These are phyloP conservation scores for Ceriops zippeliana DNA, from an alignment of 345 rosid genomes.

Conservation along the genomic window DNA sequence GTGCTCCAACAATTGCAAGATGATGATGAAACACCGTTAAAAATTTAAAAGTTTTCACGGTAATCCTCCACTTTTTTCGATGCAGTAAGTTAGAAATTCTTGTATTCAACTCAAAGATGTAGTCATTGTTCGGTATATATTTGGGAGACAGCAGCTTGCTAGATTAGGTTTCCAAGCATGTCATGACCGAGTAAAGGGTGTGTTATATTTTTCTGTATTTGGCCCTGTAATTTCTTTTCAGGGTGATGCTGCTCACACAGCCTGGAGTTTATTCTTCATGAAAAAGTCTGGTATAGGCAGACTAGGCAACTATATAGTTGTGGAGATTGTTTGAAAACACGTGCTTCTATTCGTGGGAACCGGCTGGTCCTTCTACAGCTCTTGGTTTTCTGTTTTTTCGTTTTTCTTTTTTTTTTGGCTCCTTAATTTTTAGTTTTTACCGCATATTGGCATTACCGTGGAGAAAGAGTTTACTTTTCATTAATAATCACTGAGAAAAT, in stretches of 20 bases:
- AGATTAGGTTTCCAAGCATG: not conserved
- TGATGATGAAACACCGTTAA: conserved; percentile 21
- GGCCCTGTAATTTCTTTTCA: not conserved
- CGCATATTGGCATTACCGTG: too few species aligned
- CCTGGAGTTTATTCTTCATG: not conserved
- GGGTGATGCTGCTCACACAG: not conserved
- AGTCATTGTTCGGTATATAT: conserved; percentile 7
- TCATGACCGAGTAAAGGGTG: not conserved
- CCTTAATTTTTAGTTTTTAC: too few species aligned
- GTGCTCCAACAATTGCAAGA: conserved; percentile 50
- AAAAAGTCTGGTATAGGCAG: conserved; percentile 9
- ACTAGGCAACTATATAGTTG: not conserved
- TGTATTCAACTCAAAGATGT: conserved; percentile 9
- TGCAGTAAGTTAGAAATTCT: conserved; percentile 8
- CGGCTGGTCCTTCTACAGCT: too few species aligned
- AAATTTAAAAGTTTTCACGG: conserved; percentile 16
- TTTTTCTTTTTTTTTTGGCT: too few species aligned
- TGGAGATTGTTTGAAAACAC: not conserved
- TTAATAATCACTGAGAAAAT: too few species aligned
- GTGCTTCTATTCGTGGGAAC: too few species aligned
- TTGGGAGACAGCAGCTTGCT: conserved; percentile 10
- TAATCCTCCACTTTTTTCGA: conserved; percentile 11
- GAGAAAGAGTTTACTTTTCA: too few species aligned
- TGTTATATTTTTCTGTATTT: not conserved
- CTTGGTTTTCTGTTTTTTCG: too few species aligned